Evolutionary conservation across 2,329 filamentous ascomycete genomes (phyloP).

Genomic region (Uncinocarpus reesii): DNA sequence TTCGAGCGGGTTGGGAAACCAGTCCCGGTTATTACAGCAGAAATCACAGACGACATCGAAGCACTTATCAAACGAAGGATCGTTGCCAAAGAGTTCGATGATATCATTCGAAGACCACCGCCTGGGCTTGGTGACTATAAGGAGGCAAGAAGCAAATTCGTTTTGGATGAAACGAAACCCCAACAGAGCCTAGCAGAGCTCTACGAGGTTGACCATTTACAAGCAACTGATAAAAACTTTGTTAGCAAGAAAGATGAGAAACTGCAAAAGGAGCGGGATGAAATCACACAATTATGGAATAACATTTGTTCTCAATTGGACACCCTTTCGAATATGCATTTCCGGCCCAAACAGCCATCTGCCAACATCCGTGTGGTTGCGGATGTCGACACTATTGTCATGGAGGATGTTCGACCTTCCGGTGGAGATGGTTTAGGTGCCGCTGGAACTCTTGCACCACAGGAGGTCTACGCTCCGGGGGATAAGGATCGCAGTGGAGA

Average conservation of each 20-base stretch:
- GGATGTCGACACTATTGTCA: constrained; percentile 80
- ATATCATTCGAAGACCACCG: constrained; percentile 71
- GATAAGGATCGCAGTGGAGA: constrained; percentile 58
- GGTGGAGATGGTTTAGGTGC: constrained; percentile 54
- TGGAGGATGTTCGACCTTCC: constrained; percentile 90
- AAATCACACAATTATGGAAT: constrained; percentile 74
- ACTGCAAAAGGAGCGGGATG: constrained; percentile 66
- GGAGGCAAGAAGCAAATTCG: constrained; percentile 60
- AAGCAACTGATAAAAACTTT: constrained; percentile 66
- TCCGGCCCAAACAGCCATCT: constrained; percentile 76
- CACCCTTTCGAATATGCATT: constrained; percentile 84
- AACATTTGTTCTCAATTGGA: constrained; percentile 72
- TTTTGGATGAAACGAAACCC: constrained; percentile 79
- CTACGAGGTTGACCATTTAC: constrained; percentile 86
- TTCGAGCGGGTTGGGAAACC: constrained; percentile 94
- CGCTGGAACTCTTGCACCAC: constrained; percentile 70
- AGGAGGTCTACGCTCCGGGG: constrained; percentile 83
- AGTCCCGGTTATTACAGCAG: constrained; percentile 83
- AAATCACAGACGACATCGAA: constrained; percentile 84
- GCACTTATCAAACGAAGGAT: constrained; percentile 90
- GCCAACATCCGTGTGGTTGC: constrained; percentile 76
- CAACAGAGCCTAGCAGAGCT: constrained; percentile 79
- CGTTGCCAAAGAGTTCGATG: constrained; percentile 80
- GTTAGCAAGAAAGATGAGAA: constrained; percentile 76
- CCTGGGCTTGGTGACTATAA: constrained; percentile 56